Base-by-base conservation (phyloP, 495 filamentous ascomycete genomes). In the Neurospora sp. region DNA sequence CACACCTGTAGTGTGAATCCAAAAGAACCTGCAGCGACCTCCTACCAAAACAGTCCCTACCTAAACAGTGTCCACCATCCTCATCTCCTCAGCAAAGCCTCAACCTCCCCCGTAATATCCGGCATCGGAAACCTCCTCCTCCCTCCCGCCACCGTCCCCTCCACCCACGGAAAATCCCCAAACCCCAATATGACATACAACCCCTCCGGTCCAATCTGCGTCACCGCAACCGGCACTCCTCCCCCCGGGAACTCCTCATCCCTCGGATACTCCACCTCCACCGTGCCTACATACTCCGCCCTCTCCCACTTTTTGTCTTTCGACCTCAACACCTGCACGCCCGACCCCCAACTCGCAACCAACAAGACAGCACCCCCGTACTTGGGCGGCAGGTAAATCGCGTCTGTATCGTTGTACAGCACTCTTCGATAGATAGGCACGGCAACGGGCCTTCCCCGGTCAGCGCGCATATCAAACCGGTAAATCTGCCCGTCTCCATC, bases 321-420 rank as follows among this genome's bases (percentile, higher is more conserved):
- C 1, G 80, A 81, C 38, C 79, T 72, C 8, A 83, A 75, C 70
- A 84, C 83, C 69, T 77, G 78, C 20, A 82, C 74, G 1, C 83
- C 82, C 9, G 31, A 20, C 0, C 74, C 71, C 46, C 80, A 74
- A 38, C 42, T 70, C 0, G 77, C 72, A 0, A 83, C 77, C 31
- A 84, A 75, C 48, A 83, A 70, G 7, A 83, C 82, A 0, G 54
- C 79, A 14, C 81, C 80, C 7, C 73, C 72, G 69, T 82, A 84
- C 73, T 77, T 81, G 1, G 78, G 76, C 37, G 82, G 82, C 46
- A 83, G 73, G 40, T 81, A 81, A 6, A 83, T 77, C 27, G 80
- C 82, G 66, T 83, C 83, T 14, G 73, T 72, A 39, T 78, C 74
- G 37, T 70, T 31, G 39, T 76, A 75, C 31, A 75, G 31, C n/a